Percentiles rank a stretch among this genome's conserved stretches.
Evolutionary conservation across 164 flowering plant genomes (phyloP).

Genomic region (Taxillus chinensis): DNA sequence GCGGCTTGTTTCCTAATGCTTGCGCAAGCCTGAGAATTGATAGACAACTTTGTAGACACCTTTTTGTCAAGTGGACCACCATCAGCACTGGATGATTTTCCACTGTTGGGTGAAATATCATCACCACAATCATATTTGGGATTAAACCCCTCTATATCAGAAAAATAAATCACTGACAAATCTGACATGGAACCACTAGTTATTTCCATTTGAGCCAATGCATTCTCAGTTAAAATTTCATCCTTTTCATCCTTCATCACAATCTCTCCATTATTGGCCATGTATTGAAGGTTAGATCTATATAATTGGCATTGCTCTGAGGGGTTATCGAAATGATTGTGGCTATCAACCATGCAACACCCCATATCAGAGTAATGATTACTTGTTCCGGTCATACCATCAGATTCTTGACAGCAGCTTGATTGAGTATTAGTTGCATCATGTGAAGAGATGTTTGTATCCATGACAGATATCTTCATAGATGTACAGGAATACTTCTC

Average conservation of each 20-base stretch:
- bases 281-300: conserved; percentile 9
- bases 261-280: conserved; percentile 9
- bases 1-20: conserved; percentile 4
- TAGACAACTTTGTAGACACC: conserved; percentile 2
- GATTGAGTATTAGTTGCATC: conserved; percentile 13
- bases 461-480: conserved; percentile 9
- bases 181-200: conserved; percentile 7
- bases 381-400: conserved; percentile 8
- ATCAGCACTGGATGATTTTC: conserved; percentile 12
- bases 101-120: conserved; percentile 9
- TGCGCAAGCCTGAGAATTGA: conserved; percentile 9
- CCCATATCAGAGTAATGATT: conserved; percentile 11
- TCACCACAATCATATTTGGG: conserved; percentile 14
- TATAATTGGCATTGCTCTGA: conserved; percentile 4
- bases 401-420: conserved; percentile 15
- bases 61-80: conserved; percentile 4
- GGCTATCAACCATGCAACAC: conserved; percentile 6
- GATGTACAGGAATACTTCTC: conserved; percentile 14
- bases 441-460: conserved; percentile 14
- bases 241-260: conserved; percentile 12
- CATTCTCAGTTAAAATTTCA: conserved; percentile 16
- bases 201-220: conserved; percentile 11
- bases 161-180: conserved; percentile 9
- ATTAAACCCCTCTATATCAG: conserved; percentile 10
- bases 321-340: conserved; percentile 6